These are phyloP conservation scores for Dendryphion nanum DNA, from an alignment of 2,329 filamentous ascomycete species.

Conservation along the genomic window DNA sequence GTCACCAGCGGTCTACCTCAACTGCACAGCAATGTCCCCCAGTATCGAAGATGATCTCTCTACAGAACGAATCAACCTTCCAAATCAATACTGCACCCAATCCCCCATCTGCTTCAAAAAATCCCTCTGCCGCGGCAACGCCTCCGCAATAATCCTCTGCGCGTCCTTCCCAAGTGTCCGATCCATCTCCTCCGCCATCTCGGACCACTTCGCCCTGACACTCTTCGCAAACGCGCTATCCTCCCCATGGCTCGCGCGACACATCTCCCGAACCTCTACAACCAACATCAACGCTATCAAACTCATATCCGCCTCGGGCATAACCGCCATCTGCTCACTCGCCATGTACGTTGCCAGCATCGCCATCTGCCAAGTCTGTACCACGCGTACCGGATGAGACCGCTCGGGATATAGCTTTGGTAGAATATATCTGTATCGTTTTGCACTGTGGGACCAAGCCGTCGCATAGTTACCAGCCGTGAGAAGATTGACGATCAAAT, in stretches of 20 bases:
- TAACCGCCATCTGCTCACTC: background rate
- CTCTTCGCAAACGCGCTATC: constrained; percentile 42
- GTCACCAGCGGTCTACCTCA: too few relatives aligned
- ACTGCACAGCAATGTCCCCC: too few relatives aligned
- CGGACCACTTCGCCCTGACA: constrained; percentile 38
- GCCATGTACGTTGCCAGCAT: constrained; percentile 35
- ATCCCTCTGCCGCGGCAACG: constrained; percentile 26
- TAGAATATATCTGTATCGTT: constrained; percentile 52
- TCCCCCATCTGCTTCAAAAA: constrained; percentile 31
- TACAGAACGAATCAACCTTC: background rate
- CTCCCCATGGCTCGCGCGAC: constrained; percentile 44
- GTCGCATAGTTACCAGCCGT: constrained; percentile 41
- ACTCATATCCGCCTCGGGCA: constrained; percentile 38
- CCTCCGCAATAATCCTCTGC: constrained; percentile 16
- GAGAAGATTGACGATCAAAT: constrained; percentile 52
- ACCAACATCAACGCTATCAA: constrained; percentile 45
- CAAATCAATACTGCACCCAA: constrained; percentile 15
- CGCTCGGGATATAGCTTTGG: constrained; percentile 50
- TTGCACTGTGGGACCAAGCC: constrained; percentile 53
- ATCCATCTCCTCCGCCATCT: constrained; percentile 31
- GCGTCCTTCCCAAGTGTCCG: constrained; percentile 18
- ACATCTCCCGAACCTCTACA: constrained; percentile 39
- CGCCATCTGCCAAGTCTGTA: constrained; percentile 46
- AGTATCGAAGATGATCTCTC: too few relatives aligned
- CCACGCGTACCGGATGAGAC: constrained; percentile 55